Conservation (phyloP, 768 basidiomycete genomes). For the Sporobolomyces roseus region DNA sequence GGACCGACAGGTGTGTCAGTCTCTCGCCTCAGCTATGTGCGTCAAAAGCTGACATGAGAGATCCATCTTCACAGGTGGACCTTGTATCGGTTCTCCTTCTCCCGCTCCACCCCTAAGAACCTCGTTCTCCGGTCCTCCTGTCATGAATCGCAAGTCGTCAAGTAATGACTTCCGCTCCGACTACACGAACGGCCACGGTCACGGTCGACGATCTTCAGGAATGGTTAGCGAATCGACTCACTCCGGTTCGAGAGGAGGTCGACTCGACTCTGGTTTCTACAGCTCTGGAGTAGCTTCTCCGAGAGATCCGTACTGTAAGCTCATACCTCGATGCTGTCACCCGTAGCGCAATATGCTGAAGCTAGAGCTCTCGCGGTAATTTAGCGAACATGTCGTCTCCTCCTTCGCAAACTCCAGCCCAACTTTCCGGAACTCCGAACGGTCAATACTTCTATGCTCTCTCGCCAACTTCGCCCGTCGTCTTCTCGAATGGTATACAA, state of each 20-base stretch:
- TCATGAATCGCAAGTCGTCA: not conserved
- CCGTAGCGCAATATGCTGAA: too few relatives aligned
- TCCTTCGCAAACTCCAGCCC: not conserved
- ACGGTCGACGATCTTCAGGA: not conserved
- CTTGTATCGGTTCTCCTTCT: conserved; percentile 32
- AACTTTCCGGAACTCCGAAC: not conserved
- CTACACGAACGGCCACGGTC: not conserved
- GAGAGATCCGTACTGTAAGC: conserved; percentile 1
- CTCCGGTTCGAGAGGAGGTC: not conserved
- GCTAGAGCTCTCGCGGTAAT: not conserved
- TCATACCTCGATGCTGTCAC: not conserved
- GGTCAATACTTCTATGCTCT: not conserved
- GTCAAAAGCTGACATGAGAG: not conserved
- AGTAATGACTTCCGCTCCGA: not conserved
- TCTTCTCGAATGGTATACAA: not conserved
- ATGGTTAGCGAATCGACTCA: not conserved
- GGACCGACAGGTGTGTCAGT: conserved; percentile 22
- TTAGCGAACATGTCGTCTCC: conserved; percentile 7
- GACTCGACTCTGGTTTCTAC: not conserved
- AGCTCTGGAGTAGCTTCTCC: not conserved
- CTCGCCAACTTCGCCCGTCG: not conserved
- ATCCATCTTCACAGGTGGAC: conserved; percentile 4
- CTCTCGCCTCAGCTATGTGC: not conserved
- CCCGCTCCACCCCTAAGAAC: not conserved
- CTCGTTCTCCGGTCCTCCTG: not conserved